Evolutionary conservation across 169 alveolate species (phyloP).

Genomic region (Miamiensis avidus): DNA sequence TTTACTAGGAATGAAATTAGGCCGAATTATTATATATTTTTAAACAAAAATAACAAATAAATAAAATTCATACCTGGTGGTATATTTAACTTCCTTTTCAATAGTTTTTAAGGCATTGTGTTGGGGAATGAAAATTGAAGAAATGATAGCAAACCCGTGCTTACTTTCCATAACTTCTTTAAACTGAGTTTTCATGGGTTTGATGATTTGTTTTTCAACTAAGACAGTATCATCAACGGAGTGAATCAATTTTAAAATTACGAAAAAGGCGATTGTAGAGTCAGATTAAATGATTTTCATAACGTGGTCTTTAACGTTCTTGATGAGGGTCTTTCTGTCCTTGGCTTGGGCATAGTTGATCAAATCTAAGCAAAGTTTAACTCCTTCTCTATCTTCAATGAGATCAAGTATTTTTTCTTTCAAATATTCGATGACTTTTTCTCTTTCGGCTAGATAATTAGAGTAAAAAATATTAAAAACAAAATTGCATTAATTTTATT

Average conservation of each 20-base stretch:
- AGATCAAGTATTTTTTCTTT: slow-evolving; percentile 19
- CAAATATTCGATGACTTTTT: slow-evolving; percentile 13
- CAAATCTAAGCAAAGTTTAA: slow-evolving; percentile 19
- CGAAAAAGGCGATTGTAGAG: neutral
- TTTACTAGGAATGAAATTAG: neutral
- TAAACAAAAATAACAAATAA: neutral
- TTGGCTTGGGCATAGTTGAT: slow-evolving; percentile 25
- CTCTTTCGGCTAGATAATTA: neutral
- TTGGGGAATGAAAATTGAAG: slow-evolving; percentile 10
- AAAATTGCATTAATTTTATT: neutral
- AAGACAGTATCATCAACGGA: slow-evolving; percentile 22
- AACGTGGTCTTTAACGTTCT: slow-evolving; percentile 19
- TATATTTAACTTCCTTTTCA: slow-evolving; percentile 24
- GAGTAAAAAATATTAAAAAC: neutral
- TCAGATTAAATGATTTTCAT: slow-evolving; percentile 1
- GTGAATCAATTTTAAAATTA: slow-evolving; percentile 9
- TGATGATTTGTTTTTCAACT: slow-evolving; percentile 2
- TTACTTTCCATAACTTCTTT: neutral
- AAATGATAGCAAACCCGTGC: slow-evolving; percentile 3
- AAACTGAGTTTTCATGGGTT: slow-evolving; percentile 1
- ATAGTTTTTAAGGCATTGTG: slow-evolving; percentile 13
- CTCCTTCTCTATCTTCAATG: slow-evolving; percentile 23
- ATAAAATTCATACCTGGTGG: slow-evolving; percentile 10
- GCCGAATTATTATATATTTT: neutral
- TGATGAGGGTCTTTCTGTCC: slow-evolving; percentile 6